Evolutionary conservation across 2,329 filamentous ascomycete species (phyloP), one percentile per base, ranked within the genome.

Genomic region (Aureobasidium sp.): DNA sequence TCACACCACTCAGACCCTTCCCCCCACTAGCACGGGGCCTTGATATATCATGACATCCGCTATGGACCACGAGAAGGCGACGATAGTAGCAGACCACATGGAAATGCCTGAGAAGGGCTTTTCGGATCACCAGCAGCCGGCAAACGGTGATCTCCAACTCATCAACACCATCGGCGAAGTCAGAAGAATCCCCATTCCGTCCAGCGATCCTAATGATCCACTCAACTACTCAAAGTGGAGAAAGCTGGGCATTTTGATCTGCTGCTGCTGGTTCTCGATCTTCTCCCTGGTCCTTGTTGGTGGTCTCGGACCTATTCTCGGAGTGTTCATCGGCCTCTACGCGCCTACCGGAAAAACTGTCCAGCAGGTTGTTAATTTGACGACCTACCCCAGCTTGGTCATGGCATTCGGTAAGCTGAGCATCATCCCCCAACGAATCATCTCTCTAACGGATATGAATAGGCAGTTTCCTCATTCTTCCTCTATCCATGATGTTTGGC

Each of bases 281-380:
- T 69, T 71, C 62, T 67, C 67, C 2, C 62, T 82, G 75, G 79
- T 80, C 42, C 75, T 82, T 53, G 76, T 82, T 48, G 79, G 80
- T 70, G 80, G 80, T 61, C 72, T 82, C 5, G 80, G 75, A 3
- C 67, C 73, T 0, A 73, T 76, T 36, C 66, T 77, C 12, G 67
- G 67, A 0, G 66, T 70, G 17, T 74, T 76, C 61, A 68, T 74
- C 31, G 64, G 67, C 47, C 63, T 73, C 8, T 76, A 76, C 52
- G 61, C 62, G 1, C 65, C 68, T 20, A 29, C 64, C 60, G 65
- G 74, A 41, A 65, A 68, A 29, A 48, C 67, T 5, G 39, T 63
- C 14, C 60, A 65, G 4, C 61, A 76, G 14, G 67, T 75, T 2
- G 69, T 72, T 47, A 70, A 72, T 65, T 62, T 77, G n/a, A 67